A percentile compares a stretch with the other conserved stretches of the same genome.
These are phyloP conservation scores for Solanum pennellii DNA, from an alignment of 257 asterid genomes.

Conservation along the genomic window DNA sequence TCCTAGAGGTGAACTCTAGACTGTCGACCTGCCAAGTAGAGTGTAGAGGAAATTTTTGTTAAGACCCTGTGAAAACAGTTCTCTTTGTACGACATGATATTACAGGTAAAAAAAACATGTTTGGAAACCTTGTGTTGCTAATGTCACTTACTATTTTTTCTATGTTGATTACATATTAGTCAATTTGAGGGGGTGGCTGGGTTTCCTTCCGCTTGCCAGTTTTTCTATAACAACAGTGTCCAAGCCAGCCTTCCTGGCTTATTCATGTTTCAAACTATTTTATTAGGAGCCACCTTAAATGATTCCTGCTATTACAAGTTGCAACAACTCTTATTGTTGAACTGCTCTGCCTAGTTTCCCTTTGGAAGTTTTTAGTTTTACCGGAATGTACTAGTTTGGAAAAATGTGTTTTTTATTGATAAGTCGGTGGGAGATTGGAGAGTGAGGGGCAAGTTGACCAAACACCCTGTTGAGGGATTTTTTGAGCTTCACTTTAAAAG, in stretches of 20 bases:
- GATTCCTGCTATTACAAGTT: background rate
- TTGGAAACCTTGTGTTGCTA: background rate
- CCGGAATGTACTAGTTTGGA: background rate
- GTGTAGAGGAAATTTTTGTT: background rate
- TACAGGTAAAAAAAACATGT: background rate
- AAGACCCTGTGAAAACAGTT: background rate
- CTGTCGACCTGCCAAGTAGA: background rate
- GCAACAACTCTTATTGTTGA: background rate
- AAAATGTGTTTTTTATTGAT: background rate
- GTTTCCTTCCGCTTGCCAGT: background rate
- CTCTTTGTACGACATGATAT: background rate
- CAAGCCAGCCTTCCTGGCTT: background rate
- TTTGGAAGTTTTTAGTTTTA: background rate
- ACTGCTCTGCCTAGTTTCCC: background rate
- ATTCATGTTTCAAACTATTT: background rate
- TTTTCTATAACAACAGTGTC: background rate
- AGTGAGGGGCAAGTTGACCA: background rate
- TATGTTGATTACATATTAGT: background rate
- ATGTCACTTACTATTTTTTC: background rate
- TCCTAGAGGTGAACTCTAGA: background rate
- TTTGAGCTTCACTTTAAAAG: background rate
- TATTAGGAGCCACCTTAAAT: background rate
- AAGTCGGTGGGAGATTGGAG: background rate
- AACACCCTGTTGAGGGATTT: background rate
- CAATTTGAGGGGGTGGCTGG: background rate